Evolutionary conservation across 257 asterid species (phyloP).

Genomic region (Solanum rostratum): DNA sequence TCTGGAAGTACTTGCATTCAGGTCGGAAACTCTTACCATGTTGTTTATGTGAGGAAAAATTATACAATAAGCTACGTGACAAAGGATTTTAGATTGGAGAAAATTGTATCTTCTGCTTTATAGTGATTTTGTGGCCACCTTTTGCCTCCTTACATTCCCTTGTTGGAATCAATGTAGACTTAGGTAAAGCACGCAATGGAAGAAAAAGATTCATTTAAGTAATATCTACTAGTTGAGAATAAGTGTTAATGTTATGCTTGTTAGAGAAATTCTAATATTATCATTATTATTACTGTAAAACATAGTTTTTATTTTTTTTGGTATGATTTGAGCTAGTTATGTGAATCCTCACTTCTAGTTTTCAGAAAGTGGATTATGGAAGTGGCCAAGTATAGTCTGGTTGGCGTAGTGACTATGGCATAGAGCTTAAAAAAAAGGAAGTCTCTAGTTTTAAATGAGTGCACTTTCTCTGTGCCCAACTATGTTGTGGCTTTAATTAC

Average conservation of each 20-base stretch:
- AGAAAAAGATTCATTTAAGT: not conserved
- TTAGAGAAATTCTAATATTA: not conserved
- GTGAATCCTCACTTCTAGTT: not conserved
- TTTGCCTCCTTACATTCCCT: not conserved
- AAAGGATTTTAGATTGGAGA: not conserved
- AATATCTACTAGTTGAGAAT: not conserved
- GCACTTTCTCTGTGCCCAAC: not conserved
- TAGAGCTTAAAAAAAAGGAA: not conserved
- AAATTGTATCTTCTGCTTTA: not conserved
- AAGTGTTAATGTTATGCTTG: not conserved
- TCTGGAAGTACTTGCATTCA: slow-evolving; percentile 35
- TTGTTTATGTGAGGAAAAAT: not conserved
- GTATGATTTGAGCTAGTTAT: not conserved
- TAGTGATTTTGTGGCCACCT: not conserved
- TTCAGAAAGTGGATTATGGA: not conserved
- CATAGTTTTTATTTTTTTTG: not conserved
- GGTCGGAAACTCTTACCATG: slow-evolving; percentile 5
- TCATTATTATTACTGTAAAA: not conserved
- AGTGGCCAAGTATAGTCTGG: not conserved
- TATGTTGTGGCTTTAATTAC: not conserved
- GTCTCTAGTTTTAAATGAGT: not conserved
- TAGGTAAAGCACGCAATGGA: not conserved
- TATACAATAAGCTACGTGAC: not conserved
- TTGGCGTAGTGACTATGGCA: not conserved
- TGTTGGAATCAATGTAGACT: not conserved